These are phyloP conservation scores for Candida takata DNA, from an alignment of 805 yeast species.

Conservation along the genomic window DNA sequence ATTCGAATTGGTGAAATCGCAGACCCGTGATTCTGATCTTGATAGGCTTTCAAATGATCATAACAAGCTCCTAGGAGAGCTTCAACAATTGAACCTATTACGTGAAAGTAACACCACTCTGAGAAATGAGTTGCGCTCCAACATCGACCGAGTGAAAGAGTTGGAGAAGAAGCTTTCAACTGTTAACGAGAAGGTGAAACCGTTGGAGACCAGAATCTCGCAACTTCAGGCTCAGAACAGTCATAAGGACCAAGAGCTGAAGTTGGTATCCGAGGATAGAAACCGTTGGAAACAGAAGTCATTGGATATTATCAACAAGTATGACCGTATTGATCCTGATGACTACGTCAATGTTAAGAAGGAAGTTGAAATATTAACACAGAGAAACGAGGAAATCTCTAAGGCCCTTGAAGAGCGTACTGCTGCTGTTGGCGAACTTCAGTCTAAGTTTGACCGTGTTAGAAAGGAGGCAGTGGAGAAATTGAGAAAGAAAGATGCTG, in stretches of 20 bases:
- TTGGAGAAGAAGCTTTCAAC: slow-evolving; percentile 35
- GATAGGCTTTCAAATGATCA: slow-evolving; percentile 30
- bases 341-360: slow-evolving; percentile 33
- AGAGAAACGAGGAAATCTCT: slow-evolving; percentile 20
- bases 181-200: slow-evolving; percentile 32
- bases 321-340: slow-evolving; percentile 41
- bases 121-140: slow-evolving; percentile 41
- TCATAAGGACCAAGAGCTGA: slow-evolving; percentile 43
- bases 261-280: slow-evolving; percentile 43
- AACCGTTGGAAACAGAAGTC: slow-evolving; percentile 53
- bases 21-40: slow-evolving; percentile 26
- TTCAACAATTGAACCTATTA: slow-evolving; percentile 54
- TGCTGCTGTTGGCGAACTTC: slow-evolving; percentile 17
- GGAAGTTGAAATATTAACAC: slow-evolving; percentile 21
- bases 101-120: slow-evolving; percentile 64
- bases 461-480: slow-evolving; percentile 25
- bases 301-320: slow-evolving; percentile 38
- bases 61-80: slow-evolving; percentile 40
- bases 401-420: slow-evolving; percentile 14
- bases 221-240: slow-evolving; percentile 35
- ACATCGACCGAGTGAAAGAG: slow-evolving; percentile 25
- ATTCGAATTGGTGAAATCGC: slow-evolving; percentile 36
- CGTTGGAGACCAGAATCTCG: slow-evolving; percentile 35
- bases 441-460: slow-evolving; percentile 15
- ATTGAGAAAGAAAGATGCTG: slow-evolving; percentile 18